Evolutionary conservation across 345 rosid species (phyloP), one percentile per base, ranked within the genome.

Genomic region (Salix arbutifolia): DNA sequence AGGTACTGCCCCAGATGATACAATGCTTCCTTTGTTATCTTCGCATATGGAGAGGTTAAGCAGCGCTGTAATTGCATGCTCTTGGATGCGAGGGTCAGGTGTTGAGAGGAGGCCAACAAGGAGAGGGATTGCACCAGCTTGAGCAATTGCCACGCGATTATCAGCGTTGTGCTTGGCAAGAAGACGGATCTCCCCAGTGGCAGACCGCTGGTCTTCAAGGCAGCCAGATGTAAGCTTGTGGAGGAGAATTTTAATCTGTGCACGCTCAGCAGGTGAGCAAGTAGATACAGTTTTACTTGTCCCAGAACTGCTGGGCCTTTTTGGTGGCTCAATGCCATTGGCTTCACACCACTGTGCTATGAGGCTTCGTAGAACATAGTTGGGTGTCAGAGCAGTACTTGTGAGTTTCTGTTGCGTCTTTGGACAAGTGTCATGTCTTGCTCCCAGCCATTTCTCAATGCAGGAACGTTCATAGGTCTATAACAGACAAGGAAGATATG

Each of bases 281-380:
- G 91, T 74, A 67, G 94, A 89, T 65, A 88, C 79, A 31, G 85
- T 78, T 85, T 87, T 96, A 75, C 81, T 86, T 26, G 94, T 88
- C 81, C 85, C 87, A 65, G 90, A 87, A 83, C 84, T 89, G 68
- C 94, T 86, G 21, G 94, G 91, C 42, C 93, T 89, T 86, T 91
- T 90, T 30, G 98, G 98, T 69, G 96, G 90, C 83, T 96, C 97
- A 3, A 96, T 87, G 69, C 91, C 94, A 74, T 96, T 92, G 71
- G 91, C 86, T 78, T 92, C 99, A 28, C 99, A 93, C 99, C 99
- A 96, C 77, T 93, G 97, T 46, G 96, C 95, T 84, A 96, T 96
- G 71, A 96, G 96, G 84, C 98, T 96, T 44, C 98, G 99, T 56
- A 96, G 87, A 70, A 89, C 98, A 70, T 89, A 96, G 81, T 96